Evolutionary conservation across 495 filamentous ascomycete species (phyloP).

Genomic region (Cryomyces minteri): DNA sequence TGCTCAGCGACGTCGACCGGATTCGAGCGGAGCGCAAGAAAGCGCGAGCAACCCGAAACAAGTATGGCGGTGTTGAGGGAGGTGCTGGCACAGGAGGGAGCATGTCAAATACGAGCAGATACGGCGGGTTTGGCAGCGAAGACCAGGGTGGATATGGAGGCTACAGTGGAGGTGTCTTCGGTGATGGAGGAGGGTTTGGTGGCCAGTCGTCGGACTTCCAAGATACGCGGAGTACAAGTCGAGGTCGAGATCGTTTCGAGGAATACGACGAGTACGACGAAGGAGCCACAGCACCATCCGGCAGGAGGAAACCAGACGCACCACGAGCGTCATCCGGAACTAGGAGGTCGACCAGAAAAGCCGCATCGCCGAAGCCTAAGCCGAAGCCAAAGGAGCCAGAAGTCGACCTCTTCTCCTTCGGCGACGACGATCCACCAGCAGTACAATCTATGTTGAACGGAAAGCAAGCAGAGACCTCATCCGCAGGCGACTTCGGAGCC

Average conservation of each 20-base stretch:
- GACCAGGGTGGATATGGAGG: slow-evolving; percentile 52
- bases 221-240: slow-evolving; percentile 29
- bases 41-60: slow-evolving; percentile 70
- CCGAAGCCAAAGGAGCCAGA: slow-evolving; percentile 70
- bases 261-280: slow-evolving; percentile 97
- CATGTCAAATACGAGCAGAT: slow-evolving; percentile 33
- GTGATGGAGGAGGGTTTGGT: slow-evolving; percentile 78
- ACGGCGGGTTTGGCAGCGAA: slow-evolving; percentile 78
- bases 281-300: slow-evolving; percentile 31
- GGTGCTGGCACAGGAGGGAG: slow-evolving; percentile 32
- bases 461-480: slow-evolving; percentile 27
- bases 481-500: slow-evolving; percentile 34
- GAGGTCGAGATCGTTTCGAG: slow-evolving; percentile 59
- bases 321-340: slow-evolving; percentile 16
- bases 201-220: slow-evolving; percentile 55
- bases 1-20: slow-evolving; percentile 81
- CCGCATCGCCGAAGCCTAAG: slow-evolving; percentile 34
- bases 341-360: slow-evolving; percentile 5
- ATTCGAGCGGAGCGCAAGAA: slow-evolving; percentile 93
- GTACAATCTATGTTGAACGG: slow-evolving; percentile 29
- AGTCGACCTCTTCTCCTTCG: slow-evolving; percentile 72
- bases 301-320: slow-evolving; percentile 27
- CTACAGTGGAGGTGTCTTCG: slow-evolving; percentile 65
- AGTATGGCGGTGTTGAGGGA: slow-evolving; percentile 87
- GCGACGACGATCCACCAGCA: slow-evolving; percentile 45